phyloP scores from a whole-genome alignment of 305 asterid genomes.

The Fraxinus velutina region DNA sequence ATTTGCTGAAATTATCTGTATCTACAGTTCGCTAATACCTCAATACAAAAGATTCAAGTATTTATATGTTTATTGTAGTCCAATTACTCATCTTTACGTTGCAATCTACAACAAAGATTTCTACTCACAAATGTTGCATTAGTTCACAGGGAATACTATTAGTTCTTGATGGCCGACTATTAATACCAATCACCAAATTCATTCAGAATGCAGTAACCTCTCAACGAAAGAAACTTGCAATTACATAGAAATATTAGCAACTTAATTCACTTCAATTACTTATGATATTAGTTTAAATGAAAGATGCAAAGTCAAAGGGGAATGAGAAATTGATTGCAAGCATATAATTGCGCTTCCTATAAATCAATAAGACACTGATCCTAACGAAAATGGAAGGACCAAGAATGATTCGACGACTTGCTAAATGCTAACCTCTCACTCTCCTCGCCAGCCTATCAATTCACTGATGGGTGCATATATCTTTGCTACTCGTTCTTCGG shows the following conservation, averaged over 20 bases:
- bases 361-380: not conserved
- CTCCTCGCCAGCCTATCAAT: slow-evolving; percentile 71
- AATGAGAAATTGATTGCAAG: not conserved
- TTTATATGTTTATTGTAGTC: not conserved
- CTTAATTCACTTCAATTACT: not conserved
- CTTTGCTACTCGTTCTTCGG: slow-evolving; percentile 67
- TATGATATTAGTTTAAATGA: not conserved
- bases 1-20: not conserved
- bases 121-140: not conserved
- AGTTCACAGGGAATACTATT: not conserved
- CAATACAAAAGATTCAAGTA: not conserved
- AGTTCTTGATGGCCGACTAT: slow-evolving; percentile 2
- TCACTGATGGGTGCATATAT: slow-evolving; percentile 53
- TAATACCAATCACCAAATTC: not conserved
- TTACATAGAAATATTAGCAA: not conserved
- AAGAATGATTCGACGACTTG: slow-evolving; percentile 1
- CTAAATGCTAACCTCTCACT: slow-evolving; percentile 43
- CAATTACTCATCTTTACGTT: not conserved
- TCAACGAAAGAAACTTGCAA: not conserved
- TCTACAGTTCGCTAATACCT: not conserved
- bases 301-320: not conserved
- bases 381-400: not conserved
- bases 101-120: not conserved
- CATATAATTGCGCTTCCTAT: not conserved
- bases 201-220: not conserved